Base-by-base conservation (phyloP, 495 filamentous ascomycete species). In the Cercophora samala region DNA sequence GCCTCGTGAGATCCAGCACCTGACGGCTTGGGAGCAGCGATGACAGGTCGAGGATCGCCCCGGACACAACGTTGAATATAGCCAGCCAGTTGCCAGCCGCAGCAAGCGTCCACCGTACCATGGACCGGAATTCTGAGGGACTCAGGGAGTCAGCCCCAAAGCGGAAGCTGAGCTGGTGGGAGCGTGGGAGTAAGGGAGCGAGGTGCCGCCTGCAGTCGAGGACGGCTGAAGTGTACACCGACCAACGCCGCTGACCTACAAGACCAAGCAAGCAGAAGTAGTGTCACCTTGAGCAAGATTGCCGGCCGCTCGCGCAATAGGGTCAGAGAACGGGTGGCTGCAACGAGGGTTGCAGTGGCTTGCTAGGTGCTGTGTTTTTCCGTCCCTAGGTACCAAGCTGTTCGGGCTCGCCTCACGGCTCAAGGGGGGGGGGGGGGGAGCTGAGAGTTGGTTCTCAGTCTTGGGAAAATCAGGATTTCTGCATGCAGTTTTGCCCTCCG, bases 281-380 rank as follows among this genome's bases (percentile, higher is more conserved):
- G 37, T 64, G 67, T 59, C 23, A 68, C 67, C 56, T 62, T 65
- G 58, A 60, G 61, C 63, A 68, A 62, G 37, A 56, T 51, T 68
- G 51, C 22, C 66, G 25, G 46, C 26, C 42, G 37, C 52, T 58
- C 18, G 37, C 67, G 67, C 58, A 61, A 65, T 56, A 46, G 29
- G 42, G 21, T 25, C 62, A 21, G 51, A 26, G 24, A 64, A 37
- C 52, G 53, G 29, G 5, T 11, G 62, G 37, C 5, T 46, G 37
- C 13, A 46, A 46, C 5, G 37, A 13, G 37, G 37, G 37, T 13
- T 46, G 37, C 37, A 46, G 37, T 46, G 37, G 37, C 37, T 46
- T 5, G 37, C 15, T 46, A 11, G 37, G 6, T 46, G 37, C 13
- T 13, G 9, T 46, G 37, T 46, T 46, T 46, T 46, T 46, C 37